Percentiles rank a stretch among this genome's conserved stretches.
These are phyloP conservation scores for Starmerella lactis-condensi DNA, from an alignment of 805 yeast species.

Conservation along the genomic window DNA sequence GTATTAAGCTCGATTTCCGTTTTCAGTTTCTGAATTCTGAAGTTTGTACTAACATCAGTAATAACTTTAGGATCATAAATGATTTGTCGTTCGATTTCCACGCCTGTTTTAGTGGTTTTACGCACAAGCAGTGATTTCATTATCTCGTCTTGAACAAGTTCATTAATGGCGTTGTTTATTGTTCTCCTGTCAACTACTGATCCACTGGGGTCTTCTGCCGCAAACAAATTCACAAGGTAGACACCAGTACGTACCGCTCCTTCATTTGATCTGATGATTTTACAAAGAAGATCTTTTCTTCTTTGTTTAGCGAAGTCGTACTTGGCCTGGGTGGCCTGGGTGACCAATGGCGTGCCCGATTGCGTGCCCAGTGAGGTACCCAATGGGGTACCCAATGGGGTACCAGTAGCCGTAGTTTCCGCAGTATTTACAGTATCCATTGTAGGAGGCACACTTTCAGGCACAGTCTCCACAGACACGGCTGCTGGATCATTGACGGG, in stretches of 20 bases:
- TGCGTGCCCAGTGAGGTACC: too few species aligned
- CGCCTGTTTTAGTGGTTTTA: slow-evolving; percentile 14
- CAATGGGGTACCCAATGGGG: too few species aligned
- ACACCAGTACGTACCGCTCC: slow-evolving; percentile 32
- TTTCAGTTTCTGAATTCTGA: slow-evolving; percentile 11
- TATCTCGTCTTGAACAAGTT: slow-evolving; percentile 23
- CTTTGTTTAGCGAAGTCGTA: slow-evolving; percentile 19
- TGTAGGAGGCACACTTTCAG: too few species aligned
- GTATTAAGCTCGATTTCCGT: slow-evolving; percentile 1
- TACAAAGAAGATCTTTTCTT: slow-evolving; percentile 29
- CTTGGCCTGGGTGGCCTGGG: too few species aligned
- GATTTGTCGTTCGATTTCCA: slow-evolving; percentile 15
- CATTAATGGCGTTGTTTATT: slow-evolving; percentile 27
- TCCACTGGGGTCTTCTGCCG: slow-evolving; percentile 22
- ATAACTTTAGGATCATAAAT: slow-evolving; percentile 15
- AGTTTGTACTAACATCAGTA: slow-evolving; percentile 15
- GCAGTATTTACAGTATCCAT: too few species aligned
- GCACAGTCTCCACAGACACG: too few species aligned
- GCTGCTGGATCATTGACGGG: too few species aligned
- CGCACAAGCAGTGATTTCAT: slow-evolving; percentile 18
- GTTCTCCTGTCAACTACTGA: slow-evolving; percentile 40
- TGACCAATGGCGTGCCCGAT: too few species aligned
- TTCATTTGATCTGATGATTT: slow-evolving; percentile 26
- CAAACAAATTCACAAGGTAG: slow-evolving; percentile 26
- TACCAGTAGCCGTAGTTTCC: too few species aligned